phyloP scores from a whole-genome alignment of 495 filamentous ascomycete species.

The Penicillium bovifimosum region DNA sequence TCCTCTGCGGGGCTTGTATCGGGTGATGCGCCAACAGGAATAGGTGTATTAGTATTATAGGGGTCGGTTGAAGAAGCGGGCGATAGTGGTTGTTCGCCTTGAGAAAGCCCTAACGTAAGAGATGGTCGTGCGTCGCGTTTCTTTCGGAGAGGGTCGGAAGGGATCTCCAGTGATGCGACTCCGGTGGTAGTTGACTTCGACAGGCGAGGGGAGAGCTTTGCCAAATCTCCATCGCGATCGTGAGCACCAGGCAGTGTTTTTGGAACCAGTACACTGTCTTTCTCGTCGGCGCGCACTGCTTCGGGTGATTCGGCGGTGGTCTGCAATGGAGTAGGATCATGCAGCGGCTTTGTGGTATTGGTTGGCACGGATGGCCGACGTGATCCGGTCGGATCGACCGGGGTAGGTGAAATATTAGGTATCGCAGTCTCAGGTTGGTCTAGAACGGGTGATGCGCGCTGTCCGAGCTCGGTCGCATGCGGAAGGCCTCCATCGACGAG shows the following conservation, averaged over 20 bases:
- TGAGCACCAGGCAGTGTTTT: constrained; percentile 24
- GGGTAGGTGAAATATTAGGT: constrained; percentile 6
- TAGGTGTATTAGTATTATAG: constrained; percentile 40
- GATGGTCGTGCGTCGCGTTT: constrained; percentile 31
- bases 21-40: constrained; percentile 33
- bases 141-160: constrained; percentile 14
- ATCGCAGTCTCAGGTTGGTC: neutral
- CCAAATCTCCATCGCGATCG: constrained; percentile 16
- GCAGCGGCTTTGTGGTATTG: constrained; percentile 9
- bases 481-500: constrained; percentile 15
- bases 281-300: constrained; percentile 13
- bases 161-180: constrained; percentile 14
- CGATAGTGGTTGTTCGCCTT: constrained; percentile 38
- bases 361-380: constrained; percentile 12
- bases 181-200: constrained; percentile 13
- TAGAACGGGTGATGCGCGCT: constrained; percentile 11
- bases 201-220: constrained; percentile 12
- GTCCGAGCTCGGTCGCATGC: constrained; percentile 18
- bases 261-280: constrained; percentile 13
- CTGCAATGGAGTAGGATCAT: constrained; percentile 7
- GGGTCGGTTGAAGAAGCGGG: constrained; percentile 41
- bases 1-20: constrained; percentile 41
- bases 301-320: constrained; percentile 7
- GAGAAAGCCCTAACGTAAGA: constrained; percentile 27
- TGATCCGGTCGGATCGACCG: constrained; percentile 1